Evolutionary conservation across 1,139 yeast species (phyloP).

Genomic region (Tardiomyces blankii): DNA sequence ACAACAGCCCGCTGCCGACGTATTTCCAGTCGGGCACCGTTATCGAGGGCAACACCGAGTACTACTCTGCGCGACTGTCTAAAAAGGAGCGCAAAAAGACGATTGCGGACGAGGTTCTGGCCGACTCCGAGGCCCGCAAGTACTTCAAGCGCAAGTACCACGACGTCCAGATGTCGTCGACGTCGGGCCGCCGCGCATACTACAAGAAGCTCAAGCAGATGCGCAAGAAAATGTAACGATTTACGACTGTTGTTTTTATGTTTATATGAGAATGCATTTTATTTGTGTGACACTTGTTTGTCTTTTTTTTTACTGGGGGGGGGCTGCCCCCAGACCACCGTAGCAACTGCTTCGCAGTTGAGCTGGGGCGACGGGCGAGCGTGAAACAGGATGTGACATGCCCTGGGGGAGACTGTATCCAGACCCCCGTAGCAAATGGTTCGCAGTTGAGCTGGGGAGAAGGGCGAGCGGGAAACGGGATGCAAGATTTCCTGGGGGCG

Average conservation of each 20-base stretch:
- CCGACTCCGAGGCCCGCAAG: conserved; percentile 55
- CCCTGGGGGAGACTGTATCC: too few relatives aligned
- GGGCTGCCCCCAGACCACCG: too few relatives aligned
- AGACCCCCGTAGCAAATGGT: too few relatives aligned
- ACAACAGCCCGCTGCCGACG: conserved; percentile 71
- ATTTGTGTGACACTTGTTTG: too few relatives aligned
- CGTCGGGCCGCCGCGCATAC: conserved; percentile 65
- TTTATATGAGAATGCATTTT: neutral
- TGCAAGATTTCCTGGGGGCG: too few relatives aligned
- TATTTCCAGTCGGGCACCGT: conserved; percentile 84
- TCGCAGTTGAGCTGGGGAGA: too few relatives aligned
- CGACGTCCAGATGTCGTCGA: conserved; percentile 64
- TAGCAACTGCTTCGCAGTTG: too few relatives aligned
- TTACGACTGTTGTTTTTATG: neutral
- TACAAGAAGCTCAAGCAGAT: conserved; percentile 55
- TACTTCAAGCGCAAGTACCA: conserved; percentile 78
- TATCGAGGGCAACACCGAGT: conserved; percentile 72
- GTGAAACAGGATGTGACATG: too few relatives aligned
- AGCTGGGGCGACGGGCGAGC: too few relatives aligned
- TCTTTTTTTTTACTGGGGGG: too few relatives aligned
- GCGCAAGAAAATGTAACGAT: conserved; percentile 25
- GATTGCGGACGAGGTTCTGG: conserved; percentile 70
- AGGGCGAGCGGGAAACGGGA: too few relatives aligned
- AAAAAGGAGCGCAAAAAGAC: conserved; percentile 67
- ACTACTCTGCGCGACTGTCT: conserved; percentile 56